These are phyloP conservation scores for Eucalyptus pumila DNA, from an alignment of 345 rosid species.

Conservation along the genomic window DNA sequence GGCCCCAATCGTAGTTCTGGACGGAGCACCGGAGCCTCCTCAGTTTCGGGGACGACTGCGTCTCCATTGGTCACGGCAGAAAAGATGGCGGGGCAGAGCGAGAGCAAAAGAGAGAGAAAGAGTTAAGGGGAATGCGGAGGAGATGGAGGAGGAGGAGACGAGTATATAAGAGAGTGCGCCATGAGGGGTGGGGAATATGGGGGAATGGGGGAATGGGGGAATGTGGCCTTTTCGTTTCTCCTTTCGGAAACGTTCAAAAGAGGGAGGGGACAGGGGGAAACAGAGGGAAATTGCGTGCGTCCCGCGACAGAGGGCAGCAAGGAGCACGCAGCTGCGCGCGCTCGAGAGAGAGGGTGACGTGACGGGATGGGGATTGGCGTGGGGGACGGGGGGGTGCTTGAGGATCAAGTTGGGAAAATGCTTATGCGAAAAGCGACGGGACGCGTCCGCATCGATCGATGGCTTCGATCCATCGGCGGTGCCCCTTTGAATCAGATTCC, in stretches of 20 bases:
- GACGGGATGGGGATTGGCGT: background rate
- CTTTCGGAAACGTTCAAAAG: background rate
- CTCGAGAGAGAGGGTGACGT: background rate
- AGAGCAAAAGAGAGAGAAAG: background rate
- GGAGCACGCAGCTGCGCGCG: background rate
- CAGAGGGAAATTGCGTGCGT: background rate
- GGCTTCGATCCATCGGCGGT: background rate
- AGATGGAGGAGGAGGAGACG: background rate
- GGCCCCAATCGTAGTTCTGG: constrained; percentile 87
- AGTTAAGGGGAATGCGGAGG: background rate
- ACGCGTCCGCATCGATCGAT: background rate
- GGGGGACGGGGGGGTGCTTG: background rate
- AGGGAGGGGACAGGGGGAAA: background rate
- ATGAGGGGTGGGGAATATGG: background rate
- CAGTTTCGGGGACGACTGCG: background rate
- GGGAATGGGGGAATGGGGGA: too few relatives aligned
- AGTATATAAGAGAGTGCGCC: background rate
- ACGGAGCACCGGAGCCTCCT: constrained; percentile 59
- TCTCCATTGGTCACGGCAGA: background rate
- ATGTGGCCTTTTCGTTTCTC: background rate
- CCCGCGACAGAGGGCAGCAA: background rate
- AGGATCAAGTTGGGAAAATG: background rate
- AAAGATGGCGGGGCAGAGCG: background rate
- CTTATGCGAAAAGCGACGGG: background rate
- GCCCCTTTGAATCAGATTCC: background rate